Conservation (phyloP, 345 rosid genomes). For the Trapa incisa region DNA sequence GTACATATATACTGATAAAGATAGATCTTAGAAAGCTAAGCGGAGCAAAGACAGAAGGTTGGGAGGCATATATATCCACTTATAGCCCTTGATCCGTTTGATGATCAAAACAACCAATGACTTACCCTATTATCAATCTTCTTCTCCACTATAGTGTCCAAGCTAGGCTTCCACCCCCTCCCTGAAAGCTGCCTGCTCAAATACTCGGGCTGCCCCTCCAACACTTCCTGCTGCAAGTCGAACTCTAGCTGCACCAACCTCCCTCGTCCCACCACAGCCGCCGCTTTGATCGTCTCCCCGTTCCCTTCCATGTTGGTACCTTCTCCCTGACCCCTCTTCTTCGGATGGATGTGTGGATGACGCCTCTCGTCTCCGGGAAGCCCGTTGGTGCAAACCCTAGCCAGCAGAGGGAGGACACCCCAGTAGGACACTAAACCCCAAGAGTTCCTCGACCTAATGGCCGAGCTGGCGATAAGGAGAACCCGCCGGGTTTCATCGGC, state of each 20-base stretch:
- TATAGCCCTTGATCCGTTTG: not conserved
- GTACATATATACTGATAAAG: too few relatives aligned
- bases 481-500: constrained; percentile 39
- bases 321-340: not conserved
- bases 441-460: constrained; percentile 27
- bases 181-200: constrained; percentile 53
- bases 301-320: not conserved
- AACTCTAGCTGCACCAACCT: not conserved
- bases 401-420: constrained; percentile 41
- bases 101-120: constrained; percentile 30
- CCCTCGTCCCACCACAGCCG: constrained; percentile 4
- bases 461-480: constrained; percentile 31
- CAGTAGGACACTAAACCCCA: constrained; percentile 9
- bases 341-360: not conserved
- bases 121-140: constrained; percentile 29
- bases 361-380: constrained; percentile 7
- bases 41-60: too few relatives aligned
- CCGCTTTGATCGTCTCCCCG: constrained; percentile 7
- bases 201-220: constrained; percentile 28
- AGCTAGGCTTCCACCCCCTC: constrained; percentile 75
- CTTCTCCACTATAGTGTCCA: constrained; percentile 69
- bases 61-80: not conserved
- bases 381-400: constrained; percentile 21
- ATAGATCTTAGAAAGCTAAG: too few relatives aligned
- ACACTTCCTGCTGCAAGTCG: constrained; percentile 5